Conservation (phyloP, 1,284 basidiomycete genomes). For the Takashimella koratensis region DNA sequence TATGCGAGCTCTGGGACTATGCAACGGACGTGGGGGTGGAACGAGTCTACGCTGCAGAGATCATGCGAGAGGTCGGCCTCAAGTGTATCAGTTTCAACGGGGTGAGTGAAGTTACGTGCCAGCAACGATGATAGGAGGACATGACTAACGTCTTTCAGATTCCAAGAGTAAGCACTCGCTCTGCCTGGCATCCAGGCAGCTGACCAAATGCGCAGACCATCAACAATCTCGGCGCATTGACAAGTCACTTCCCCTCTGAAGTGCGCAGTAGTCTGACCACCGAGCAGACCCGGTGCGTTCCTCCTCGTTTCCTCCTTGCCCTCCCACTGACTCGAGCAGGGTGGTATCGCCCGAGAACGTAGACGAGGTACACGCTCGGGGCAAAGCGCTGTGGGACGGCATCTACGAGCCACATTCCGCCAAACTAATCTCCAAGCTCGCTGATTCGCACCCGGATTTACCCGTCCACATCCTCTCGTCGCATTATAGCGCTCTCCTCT, state of each 20-base stretch:
- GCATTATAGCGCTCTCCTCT: slow-evolving; percentile 79
- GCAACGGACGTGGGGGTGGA: slow-evolving; percentile 11
- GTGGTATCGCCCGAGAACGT: neutral
- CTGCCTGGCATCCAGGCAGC: too few relatives aligned
- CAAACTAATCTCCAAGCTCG: slow-evolving; percentile 86
- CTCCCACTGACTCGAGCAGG: slow-evolving; percentile 10
- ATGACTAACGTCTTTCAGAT: slow-evolving; percentile 8
- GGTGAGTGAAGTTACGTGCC: slow-evolving; percentile 57
- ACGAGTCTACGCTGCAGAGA: slow-evolving; percentile 12
- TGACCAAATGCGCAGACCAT: slow-evolving; percentile 79
- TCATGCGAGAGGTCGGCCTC: slow-evolving; percentile 89
- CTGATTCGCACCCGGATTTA: slow-evolving; percentile 63
- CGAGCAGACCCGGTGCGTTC: slow-evolving; percentile 62
- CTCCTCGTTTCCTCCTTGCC: slow-evolving; percentile 4
- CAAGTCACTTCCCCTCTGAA: slow-evolving; percentile 67
- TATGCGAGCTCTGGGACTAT: slow-evolving; percentile 39
- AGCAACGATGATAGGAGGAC: neutral
- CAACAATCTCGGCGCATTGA: slow-evolving; percentile 71
- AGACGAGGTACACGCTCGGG: slow-evolving; percentile 57
- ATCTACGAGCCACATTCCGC: slow-evolving; percentile 87
- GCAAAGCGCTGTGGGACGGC: slow-evolving; percentile 74
- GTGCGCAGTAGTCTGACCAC: slow-evolving; percentile 67
- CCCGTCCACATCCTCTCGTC: slow-evolving; percentile 86
- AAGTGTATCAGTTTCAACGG: slow-evolving; percentile 93
- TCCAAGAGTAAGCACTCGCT: slow-evolving; percentile 65